Evolutionary conservation across 2,329 filamentous ascomycete genomes (phyloP).

Genomic region (Neofusicoccum umdonicola): DNA sequence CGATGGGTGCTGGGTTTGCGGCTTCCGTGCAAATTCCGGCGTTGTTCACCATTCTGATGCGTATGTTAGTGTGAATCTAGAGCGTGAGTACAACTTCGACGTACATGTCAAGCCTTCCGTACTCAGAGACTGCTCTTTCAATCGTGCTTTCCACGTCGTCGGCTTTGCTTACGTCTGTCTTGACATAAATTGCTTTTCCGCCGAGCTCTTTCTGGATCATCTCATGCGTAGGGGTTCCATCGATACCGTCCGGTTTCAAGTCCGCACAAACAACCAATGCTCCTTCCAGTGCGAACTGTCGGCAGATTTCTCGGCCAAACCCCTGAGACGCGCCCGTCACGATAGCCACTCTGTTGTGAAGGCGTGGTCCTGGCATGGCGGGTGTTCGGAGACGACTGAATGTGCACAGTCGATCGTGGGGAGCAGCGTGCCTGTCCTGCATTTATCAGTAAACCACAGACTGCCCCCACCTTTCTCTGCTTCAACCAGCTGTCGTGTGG

Average conservation of each 20-base stretch:
- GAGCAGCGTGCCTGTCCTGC: too few relatives aligned
- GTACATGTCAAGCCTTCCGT: conserved; percentile 34
- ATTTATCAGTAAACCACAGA: too few relatives aligned
- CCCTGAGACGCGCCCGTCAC: conserved; percentile 33
- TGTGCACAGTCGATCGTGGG: too few relatives aligned
- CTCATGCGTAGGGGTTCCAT: conserved; percentile 9
- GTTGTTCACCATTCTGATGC: conserved; percentile 30
- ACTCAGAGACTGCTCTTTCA: conserved; percentile 25
- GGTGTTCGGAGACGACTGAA: neutral
- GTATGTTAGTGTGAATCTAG: neutral
- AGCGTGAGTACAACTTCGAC: neutral
- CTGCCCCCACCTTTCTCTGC: too few relatives aligned
- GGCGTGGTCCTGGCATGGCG: neutral
- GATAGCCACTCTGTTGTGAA: conserved; percentile 25
- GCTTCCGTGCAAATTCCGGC: conserved; percentile 35
- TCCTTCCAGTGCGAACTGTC: conserved; percentile 13
- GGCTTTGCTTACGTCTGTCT: conserved; percentile 27
- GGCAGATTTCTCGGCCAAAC: conserved; percentile 28
- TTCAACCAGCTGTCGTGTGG: too few relatives aligned
- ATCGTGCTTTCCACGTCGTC: conserved; percentile 21
- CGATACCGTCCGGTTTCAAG: neutral
- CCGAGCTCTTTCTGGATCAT: conserved; percentile 15
- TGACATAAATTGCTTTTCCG: conserved; percentile 21
- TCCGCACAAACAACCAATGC: conserved; percentile 24
- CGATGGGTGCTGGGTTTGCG: conserved; percentile 22